Evolutionary conservation across 257 asterid genomes (phyloP).

Genomic region (Lantana camara): DNA sequence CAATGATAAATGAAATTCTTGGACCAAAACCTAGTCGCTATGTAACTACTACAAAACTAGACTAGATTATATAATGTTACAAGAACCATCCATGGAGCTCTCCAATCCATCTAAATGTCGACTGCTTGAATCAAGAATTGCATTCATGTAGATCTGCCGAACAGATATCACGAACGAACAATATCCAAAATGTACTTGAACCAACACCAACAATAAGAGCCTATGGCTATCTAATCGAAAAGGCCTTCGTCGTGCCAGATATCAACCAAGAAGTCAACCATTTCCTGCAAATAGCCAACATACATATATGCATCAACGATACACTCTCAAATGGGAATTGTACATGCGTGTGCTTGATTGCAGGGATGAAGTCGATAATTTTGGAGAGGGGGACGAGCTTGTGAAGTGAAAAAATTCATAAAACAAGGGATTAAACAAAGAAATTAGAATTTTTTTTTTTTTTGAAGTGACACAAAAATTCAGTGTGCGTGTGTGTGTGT

Average conservation of each 20-base stretch:
- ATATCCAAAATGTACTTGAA: slow-evolving; percentile 1
- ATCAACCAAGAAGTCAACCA: slow-evolving; percentile 93
- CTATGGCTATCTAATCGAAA: slow-evolving; percentile 58
- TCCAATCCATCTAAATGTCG: not conserved
- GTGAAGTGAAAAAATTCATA: too few relatives aligned
- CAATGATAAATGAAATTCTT: not conserved
- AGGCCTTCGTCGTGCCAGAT: slow-evolving; percentile 94
- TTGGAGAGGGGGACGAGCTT: too few relatives aligned
- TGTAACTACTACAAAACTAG: not conserved
- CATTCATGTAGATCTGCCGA: not conserved
- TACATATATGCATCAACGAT: slow-evolving; percentile 13
- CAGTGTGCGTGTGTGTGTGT: too few relatives aligned
- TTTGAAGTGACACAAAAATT: too few relatives aligned
- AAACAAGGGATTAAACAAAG: too few relatives aligned
- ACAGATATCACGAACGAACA: slow-evolving; percentile 1
- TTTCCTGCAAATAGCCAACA: slow-evolving; percentile 65
- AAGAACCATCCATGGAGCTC: slow-evolving; percentile 15
- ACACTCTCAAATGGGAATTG: not conserved
- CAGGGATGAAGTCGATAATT: too few relatives aligned
- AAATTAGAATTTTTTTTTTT: too few relatives aligned
- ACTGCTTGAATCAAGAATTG: not conserved
- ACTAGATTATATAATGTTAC: slow-evolving; percentile 6
- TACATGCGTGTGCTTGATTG: not conserved
- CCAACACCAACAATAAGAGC: too few relatives aligned
- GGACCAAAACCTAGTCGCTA: not conserved